A percentile compares a stretch with the other conserved stretches of the same genome.
phyloP scores from a whole-genome alignment of 2,329 filamentous ascomycete genomes.

The Aquanectria penicillioides region DNA sequence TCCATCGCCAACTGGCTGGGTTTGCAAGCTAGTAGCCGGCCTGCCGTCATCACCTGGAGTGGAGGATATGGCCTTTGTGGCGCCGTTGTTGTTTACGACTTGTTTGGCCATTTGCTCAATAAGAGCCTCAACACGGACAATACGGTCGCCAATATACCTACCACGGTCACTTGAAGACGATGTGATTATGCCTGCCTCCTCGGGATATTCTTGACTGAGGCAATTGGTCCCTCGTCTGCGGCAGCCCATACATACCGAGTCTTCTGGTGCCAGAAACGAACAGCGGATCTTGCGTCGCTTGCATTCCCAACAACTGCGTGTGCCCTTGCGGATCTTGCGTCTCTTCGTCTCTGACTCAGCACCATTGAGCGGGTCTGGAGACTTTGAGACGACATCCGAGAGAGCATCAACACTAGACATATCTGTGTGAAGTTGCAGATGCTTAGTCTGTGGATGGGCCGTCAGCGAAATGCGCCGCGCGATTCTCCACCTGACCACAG shows the following conservation, averaged over 20 bases:
- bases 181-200: background rate
- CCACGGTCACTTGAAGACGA: background rate
- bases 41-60: background rate
- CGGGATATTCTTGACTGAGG: constrained; percentile 18
- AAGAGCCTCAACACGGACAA: constrained; percentile 17
- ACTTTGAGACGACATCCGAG: background rate
- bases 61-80: background rate
- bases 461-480: no score
- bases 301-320: constrained; percentile 27
- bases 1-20: no score
- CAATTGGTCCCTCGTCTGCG: constrained; percentile 11
- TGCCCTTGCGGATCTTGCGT: constrained; percentile 26
- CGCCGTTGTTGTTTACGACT: background rate
- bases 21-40: background rate
- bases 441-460: no score
- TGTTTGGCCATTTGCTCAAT: constrained; percentile 4
- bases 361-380: background rate
- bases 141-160: constrained; percentile 13
- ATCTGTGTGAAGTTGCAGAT: background rate
- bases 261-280: constrained; percentile 2
- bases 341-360: constrained; percentile 6
- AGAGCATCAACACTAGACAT: background rate
- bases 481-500: no score
- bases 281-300: constrained; percentile 24
- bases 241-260: constrained; percentile 15